phyloP scores from a whole-genome alignment of 306 rosid species.

The Pyrus bretschneideri region DNA sequence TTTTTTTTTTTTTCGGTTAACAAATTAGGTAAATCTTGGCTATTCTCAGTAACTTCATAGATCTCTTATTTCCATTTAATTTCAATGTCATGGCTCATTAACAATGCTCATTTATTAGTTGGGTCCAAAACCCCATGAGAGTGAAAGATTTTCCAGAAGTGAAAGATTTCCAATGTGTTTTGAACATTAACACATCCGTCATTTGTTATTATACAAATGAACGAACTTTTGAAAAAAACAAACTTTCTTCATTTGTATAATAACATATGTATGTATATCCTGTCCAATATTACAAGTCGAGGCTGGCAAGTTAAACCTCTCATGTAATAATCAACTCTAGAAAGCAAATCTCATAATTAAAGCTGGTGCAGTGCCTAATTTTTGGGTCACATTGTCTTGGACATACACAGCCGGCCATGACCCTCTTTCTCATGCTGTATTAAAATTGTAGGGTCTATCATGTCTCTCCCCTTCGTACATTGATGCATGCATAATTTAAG shows the following conservation, averaged over 20 bases:
- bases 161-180: no score
- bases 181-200: no score
- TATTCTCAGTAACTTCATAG: background rate
- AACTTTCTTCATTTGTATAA: accelerated
- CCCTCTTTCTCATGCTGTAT: background rate
- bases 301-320: background rate
- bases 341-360: background rate
- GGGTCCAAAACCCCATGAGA: background rate
- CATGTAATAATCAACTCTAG: background rate
- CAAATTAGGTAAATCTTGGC: background rate
- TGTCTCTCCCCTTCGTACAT: background rate
- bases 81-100: background rate
- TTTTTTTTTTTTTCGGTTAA: no score
- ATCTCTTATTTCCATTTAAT: background rate
- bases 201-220: no score
- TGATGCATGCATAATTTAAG: background rate
- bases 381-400: background rate
- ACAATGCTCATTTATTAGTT: background rate
- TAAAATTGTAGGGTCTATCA: background rate
- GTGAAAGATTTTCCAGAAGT: no score
- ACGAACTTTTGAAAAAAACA: no score
- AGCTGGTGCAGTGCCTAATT: conserved; percentile 1
- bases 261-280: no score
- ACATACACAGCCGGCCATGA: background rate
- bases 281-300: no score